Conservation (phyloP, 805 yeast genomes). For the Lipomyces spencermartinsiae region DNA sequence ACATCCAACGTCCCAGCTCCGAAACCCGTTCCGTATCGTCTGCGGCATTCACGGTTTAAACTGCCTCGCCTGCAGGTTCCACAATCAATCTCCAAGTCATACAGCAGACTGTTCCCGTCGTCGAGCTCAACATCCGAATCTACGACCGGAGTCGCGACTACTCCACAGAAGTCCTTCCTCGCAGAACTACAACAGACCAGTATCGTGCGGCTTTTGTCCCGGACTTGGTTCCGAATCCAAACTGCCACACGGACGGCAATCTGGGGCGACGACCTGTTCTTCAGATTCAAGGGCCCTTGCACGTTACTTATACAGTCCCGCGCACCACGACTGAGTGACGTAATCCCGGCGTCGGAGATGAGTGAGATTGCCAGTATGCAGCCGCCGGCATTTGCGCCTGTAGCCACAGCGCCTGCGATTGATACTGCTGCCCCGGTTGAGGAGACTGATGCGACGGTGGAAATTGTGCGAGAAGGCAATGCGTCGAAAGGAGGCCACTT, state of each 20-base stretch:
- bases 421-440: conserved; percentile 9
- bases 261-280: conserved; percentile 42
- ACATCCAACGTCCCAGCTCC: conserved; percentile 42
- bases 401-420: background rate
- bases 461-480: conserved; percentile 26
- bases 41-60: conserved; percentile 32
- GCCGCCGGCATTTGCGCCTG: conserved; percentile 28
- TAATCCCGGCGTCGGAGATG: conserved; percentile 41
- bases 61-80: conserved; percentile 34
- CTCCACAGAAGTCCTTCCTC: background rate
- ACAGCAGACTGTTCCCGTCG: background rate
- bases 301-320: conserved; percentile 44
- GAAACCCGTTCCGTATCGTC: conserved; percentile 29
- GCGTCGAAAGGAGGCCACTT: conserved; percentile 41
- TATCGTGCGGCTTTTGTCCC: conserved; percentile 17
- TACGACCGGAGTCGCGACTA: background rate
- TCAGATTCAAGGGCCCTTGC: conserved; percentile 43
- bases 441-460: conserved; percentile 15
- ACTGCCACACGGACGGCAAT: conserved; percentile 35
- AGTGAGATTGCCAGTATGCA: conserved; percentile 31
- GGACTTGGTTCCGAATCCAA: conserved; percentile 22
- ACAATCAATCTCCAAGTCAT: conserved; percentile 17
- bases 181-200: background rate
- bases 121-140: conserved; percentile 9
- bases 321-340: conserved; percentile 38